These are phyloP conservation scores for Emergomyces pasteurianus DNA, from an alignment of 2,329 filamentous ascomycete genomes.

Conservation along the genomic window DNA sequence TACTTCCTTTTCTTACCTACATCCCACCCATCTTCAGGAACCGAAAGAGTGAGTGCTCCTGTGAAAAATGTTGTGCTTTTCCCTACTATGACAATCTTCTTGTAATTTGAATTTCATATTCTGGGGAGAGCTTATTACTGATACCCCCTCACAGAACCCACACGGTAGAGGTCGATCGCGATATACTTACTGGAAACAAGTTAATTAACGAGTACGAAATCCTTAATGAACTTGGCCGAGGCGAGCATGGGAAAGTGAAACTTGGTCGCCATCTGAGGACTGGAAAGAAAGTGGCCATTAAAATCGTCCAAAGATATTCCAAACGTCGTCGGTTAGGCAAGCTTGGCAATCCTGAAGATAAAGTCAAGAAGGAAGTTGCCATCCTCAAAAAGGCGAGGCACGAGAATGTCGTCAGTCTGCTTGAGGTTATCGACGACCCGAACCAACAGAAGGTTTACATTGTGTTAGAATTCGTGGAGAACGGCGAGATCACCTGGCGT, in stretches of 20 bases:
- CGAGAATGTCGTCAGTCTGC: constrained; percentile 86
- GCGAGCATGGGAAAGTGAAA: constrained; percentile 96
- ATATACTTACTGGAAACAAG: constrained; percentile 81
- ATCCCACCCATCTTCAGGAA: constrained; percentile 59
- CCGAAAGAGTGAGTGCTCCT: constrained; percentile 56
- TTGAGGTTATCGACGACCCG: constrained; percentile 96
- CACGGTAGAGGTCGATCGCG: constrained; percentile 80
- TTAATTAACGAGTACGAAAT: constrained; percentile 97
- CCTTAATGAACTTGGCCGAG: constrained; percentile 87
- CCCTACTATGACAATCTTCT: neutral
- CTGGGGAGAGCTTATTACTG: neutral
- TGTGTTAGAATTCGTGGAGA: constrained; percentile 86
- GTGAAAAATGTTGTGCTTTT: neutral
- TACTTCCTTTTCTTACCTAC: constrained; percentile 50
- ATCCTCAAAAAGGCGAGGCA: constrained; percentile 97
- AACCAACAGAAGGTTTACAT: constrained; percentile 97
- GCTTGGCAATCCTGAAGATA: constrained; percentile 53
- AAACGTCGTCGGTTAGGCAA: constrained; percentile 83
- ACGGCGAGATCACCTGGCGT: constrained; percentile 89
- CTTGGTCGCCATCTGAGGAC: constrained; percentile 70
- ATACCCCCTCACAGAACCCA: constrained; percentile 52
- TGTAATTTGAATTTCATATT: neutral
- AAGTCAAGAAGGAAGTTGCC: constrained; percentile 88
- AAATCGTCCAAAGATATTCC: constrained; percentile 93
- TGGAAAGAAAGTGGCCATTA: constrained; percentile 80